These are phyloP conservation scores for Zangia roseola DNA, from an alignment of 768 basidiomycete species.

Conservation along the genomic window DNA sequence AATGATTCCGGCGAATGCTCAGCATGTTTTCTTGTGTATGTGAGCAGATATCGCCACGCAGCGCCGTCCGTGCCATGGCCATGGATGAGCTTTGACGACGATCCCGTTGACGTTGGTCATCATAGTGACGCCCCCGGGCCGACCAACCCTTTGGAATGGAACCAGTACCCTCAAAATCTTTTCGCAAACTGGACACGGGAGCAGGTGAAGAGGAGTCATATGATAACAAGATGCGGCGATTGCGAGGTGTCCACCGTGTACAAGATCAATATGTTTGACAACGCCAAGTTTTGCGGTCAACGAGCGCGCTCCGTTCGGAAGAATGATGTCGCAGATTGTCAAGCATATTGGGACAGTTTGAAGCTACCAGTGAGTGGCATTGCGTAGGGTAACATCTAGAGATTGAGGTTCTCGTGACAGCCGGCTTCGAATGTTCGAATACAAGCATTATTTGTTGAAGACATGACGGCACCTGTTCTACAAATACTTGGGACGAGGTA, in stretches of 20 bases:
- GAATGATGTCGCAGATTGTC: slow-evolving; percentile 10
- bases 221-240: slow-evolving; percentile 24
- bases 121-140: background rate
- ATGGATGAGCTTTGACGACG: slow-evolving; percentile 32
- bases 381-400: background rate
- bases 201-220: slow-evolving; percentile 39
- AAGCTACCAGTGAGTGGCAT: slow-evolving; percentile 22
- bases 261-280: slow-evolving; percentile 14
- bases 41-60: slow-evolving; percentile 32
- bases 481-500: slow-evolving; percentile 42
- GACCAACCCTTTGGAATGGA: slow-evolving; percentile 23
- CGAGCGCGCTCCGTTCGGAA: slow-evolving; percentile 9
- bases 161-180: slow-evolving; percentile 46
- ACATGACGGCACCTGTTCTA: slow-evolving; percentile 34
- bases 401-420: slow-evolving; percentile 15
- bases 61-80: slow-evolving; percentile 42
- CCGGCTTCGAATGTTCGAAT: slow-evolving; percentile 27
- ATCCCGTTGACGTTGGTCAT: slow-evolving; percentile 1
- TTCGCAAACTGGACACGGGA: slow-evolving; percentile 54
- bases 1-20: background rate
- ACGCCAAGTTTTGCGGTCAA: slow-evolving; percentile 19
- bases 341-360: slow-evolving; percentile 32
- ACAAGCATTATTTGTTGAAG: slow-evolving; percentile 40
- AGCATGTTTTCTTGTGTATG: background rate
- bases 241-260: slow-evolving; percentile 17